Evolutionary conservation across 208 protist genomes (phyloP).

Genomic region (Polymyxa betae): DNA sequence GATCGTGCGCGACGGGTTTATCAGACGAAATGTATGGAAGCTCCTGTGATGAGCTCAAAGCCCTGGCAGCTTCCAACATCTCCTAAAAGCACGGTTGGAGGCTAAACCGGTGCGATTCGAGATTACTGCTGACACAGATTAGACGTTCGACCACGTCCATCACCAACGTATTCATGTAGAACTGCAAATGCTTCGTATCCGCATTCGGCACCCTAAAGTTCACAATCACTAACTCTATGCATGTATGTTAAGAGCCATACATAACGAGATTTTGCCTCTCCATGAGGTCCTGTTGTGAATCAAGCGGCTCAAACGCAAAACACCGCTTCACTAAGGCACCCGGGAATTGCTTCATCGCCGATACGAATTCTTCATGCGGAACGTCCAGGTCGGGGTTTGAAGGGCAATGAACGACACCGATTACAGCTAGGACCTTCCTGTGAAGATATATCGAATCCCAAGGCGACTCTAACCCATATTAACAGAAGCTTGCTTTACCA

Average conservation of each 20-base stretch:
- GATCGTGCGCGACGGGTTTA: background rate
- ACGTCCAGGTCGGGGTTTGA: constrained; percentile 40
- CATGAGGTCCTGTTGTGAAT: constrained; percentile 35
- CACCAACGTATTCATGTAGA: constrained; percentile 39
- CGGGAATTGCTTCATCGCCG: background rate
- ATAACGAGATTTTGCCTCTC: constrained; percentile 41
- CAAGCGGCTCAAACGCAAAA: constrained; percentile 36
- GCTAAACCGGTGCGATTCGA: background rate
- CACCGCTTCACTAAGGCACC: background rate
- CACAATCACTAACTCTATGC: background rate
- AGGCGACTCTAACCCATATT: background rate
- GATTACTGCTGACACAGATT: background rate
- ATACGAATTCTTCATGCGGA: background rate
- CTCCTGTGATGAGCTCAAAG: background rate
- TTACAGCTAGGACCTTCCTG: background rate
- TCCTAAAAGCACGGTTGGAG: background rate
- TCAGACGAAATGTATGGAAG: background rate
- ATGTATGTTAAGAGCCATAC: background rate
- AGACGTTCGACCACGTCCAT: background rate
- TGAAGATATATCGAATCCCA: constrained; percentile 48
- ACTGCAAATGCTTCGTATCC: constrained; percentile 30
- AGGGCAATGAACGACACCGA: constrained; percentile 25
- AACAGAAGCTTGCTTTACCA: background rate
- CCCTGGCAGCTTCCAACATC: background rate
- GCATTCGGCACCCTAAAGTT: constrained; percentile 5